A percentile compares a stretch with the other conserved stretches of the same genome.
Conservation (phyloP, 2,329 filamentous ascomycete species). For the Hymenoscyphus linearis region DNA sequence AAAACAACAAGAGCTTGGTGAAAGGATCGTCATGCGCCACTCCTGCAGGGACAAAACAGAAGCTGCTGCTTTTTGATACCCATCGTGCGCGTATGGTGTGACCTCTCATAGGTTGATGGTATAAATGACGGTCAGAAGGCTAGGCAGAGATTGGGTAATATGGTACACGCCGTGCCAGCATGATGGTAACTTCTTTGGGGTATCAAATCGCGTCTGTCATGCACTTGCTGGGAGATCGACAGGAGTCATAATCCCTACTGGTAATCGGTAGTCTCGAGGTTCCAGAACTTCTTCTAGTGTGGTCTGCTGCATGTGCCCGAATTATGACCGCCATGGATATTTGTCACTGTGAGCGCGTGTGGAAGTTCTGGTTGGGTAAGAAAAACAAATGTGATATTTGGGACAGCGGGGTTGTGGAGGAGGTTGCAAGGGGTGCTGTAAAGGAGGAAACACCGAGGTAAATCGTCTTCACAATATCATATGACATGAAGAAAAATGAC, state of each 20-base stretch:
- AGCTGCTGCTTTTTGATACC: not conserved
- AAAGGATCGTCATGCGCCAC: not conserved
- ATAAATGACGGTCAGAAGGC: slow-evolving; percentile 11
- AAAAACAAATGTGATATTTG: not conserved
- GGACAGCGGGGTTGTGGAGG: not conserved
- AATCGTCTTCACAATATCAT: not conserved
- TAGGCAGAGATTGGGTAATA: not conserved
- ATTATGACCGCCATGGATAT: slow-evolving; percentile 3
- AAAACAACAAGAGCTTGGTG: not conserved
- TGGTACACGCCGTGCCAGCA: not conserved
- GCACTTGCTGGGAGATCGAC: slow-evolving; percentile 6
- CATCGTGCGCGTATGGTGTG: not conserved
- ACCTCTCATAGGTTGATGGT: slow-evolving; percentile 6
- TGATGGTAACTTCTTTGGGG: slow-evolving; percentile 1
- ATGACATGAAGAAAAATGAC: not conserved
- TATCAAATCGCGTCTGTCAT: slow-evolving; percentile 3
- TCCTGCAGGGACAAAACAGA: not conserved
- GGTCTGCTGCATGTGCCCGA: slow-evolving; percentile 10
- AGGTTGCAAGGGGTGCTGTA: not conserved
- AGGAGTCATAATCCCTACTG: slow-evolving; percentile 6
- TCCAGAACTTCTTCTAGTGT: not conserved
- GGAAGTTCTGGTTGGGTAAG: not conserved
- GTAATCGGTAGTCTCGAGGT: not conserved
- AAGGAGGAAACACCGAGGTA: not conserved
- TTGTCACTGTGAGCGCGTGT: not conserved